Base-by-base conservation (phyloP, 129 eudicot species). In the Escallonia rubra region DNA sequence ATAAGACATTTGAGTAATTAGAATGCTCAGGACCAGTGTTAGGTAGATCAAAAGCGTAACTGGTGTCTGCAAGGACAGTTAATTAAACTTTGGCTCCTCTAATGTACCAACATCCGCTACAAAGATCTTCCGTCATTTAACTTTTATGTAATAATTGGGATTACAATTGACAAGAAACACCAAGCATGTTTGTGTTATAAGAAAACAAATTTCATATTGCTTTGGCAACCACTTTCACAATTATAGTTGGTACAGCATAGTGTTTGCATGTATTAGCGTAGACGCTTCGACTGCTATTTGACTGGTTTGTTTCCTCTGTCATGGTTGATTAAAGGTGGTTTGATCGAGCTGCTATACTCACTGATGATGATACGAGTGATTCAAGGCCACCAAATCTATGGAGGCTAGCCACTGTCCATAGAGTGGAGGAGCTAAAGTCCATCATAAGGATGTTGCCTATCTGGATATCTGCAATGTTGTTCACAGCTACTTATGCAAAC, bases 381-480 rank as follows among this genome's bases (percentile, higher is more conserved):
- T 65, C 86, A 56, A 68, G 66, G 47, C 65, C 72, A 46, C 88
- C 90, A 49, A 86, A 90, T 43, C 86, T 79, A 11, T 90, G 96
- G 96, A 75, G 80, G 48, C 66, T 90, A 50, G 78, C 90, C 7
- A 90, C 96, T 3, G 85, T 90, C 41, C 96, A 90, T 53, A 67
- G 96, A 75, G 86, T 86, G 2, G 95, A 90, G 66, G 96, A 90
- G 69, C 79, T 90, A 3, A 90, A 90, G 59, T 76, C 86, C 62
- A 79, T 90, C 53, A 62, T 90, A 15, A 66, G 96, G 51, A 43
- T 90, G 66, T 61, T 90, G 14, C 96, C 96, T 12, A 77, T 90
- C 7, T 79, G 84, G 80, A 73, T 82, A 12, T 84, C 90, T 2
- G 86, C 84, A 14, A 81, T 90, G 39, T 57, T 90, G 43, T 76